These are phyloP conservation scores for Mallotus nudiflorus DNA, from an alignment of 345 rosid species.

Conservation along the genomic window DNA sequence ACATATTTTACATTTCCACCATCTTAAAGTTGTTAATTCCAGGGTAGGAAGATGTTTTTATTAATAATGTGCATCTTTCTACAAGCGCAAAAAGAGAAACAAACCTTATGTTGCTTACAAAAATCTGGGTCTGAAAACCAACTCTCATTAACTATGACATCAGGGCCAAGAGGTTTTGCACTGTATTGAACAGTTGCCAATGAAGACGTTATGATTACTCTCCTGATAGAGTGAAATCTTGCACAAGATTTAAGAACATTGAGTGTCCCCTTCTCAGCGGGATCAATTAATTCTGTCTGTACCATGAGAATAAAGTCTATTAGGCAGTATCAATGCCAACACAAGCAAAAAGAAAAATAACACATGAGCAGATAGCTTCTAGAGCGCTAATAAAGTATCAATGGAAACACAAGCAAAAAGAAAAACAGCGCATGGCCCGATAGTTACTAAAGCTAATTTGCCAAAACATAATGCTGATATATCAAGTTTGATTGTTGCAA, in stretches of 20 bases:
- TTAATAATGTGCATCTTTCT: too few relatives aligned
- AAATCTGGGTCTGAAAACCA: slow-evolving; percentile 17
- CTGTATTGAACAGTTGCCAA: background rate
- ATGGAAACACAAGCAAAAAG: too few relatives aligned
- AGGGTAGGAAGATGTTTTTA: background rate
- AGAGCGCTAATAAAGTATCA: too few relatives aligned
- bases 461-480: too few relatives aligned
- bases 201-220: slow-evolving; percentile 55
- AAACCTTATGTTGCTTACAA: slow-evolving; percentile 1
- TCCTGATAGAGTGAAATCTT: slow-evolving; percentile 36
- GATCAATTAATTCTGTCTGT: slow-evolving; percentile 87
- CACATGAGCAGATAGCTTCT: too few relatives aligned
- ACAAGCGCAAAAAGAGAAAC: background rate
- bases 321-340: too few relatives aligned
- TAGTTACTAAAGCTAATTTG: too few relatives aligned
- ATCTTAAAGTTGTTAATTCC: background rate
- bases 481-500: too few relatives aligned
- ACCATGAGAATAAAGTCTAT: too few relatives aligned
- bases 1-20: background rate
- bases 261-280: slow-evolving; percentile 56
- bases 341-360: background rate
- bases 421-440: too few relatives aligned
- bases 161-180: slow-evolving; percentile 15
- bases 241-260: slow-evolving; percentile 13
- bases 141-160: slow-evolving; percentile 11